These are phyloP conservation scores for Pleurotus pulmonarius DNA, from an alignment of 768 basidiomycete genomes.

Conservation along the genomic window DNA sequence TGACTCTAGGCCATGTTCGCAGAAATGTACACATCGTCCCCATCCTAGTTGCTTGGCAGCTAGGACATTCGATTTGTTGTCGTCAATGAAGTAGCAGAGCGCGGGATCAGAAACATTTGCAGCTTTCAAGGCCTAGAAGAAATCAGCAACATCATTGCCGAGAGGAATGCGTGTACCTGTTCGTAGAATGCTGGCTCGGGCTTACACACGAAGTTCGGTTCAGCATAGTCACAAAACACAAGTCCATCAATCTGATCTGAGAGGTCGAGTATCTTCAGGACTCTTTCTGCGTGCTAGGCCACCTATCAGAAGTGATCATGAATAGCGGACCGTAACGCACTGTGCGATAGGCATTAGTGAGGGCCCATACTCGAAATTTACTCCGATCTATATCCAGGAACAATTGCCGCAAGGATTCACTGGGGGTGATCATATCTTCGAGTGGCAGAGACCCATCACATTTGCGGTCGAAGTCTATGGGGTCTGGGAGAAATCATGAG, in stretches of 20 bases:
- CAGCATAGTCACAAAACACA: constrained; percentile 74
- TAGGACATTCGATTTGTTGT: constrained; percentile 65
- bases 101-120: constrained; percentile 61
- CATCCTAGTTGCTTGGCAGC: constrained; percentile 66
- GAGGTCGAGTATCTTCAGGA: constrained; percentile 68
- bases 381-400: constrained; percentile 76
- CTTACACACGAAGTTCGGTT: constrained; percentile 71
- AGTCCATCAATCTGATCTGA: constrained; percentile 73
- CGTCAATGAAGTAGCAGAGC: constrained; percentile 79
- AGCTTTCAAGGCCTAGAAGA: constrained; percentile 56
- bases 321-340: constrained; percentile 34
- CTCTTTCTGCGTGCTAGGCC: constrained; percentile 73
- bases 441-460: constrained; percentile 84
- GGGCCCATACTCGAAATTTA: constrained; percentile 77
- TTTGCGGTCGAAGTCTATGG: constrained; percentile 77
- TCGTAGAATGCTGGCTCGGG: constrained; percentile 72
- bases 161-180: constrained; percentile 34
- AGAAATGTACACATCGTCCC: constrained; percentile 74
- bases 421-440: constrained; percentile 70
- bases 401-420: constrained; percentile 58
- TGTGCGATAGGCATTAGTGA: constrained; percentile 80
- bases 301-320: constrained; percentile 10
- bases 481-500: constrained; percentile 37
- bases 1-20: constrained; percentile 59
- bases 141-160: not conserved